These are phyloP conservation scores for Phragmites australis DNA, from an alignment of 176 grass and related monocot genomes.

Conservation along the genomic window DNA sequence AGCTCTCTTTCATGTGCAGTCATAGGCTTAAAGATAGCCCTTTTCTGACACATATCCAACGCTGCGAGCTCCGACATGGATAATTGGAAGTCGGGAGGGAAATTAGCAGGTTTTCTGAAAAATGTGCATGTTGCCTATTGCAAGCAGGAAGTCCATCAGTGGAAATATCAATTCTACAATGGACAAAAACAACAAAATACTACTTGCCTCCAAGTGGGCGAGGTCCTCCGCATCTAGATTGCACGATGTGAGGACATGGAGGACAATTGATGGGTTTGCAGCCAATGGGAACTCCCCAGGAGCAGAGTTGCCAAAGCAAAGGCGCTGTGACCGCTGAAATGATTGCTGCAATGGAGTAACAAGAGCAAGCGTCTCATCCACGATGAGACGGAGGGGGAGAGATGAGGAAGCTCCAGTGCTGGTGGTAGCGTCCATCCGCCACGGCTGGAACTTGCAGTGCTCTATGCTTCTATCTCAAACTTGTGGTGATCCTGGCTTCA, in stretches of 20 bases:
- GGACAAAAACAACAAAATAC: constrained; percentile 33
- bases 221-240: constrained; percentile 75
- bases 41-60: constrained; percentile 86
- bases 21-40: constrained; percentile 88
- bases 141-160: constrained; percentile 57
- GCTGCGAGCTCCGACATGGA: constrained; percentile 88
- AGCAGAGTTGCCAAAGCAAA: constrained; percentile 62
- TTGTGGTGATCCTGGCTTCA: constrained; percentile 10
- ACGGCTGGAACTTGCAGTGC: constrained; percentile 35
- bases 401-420: constrained; percentile 64
- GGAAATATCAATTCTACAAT: constrained; percentile 74
- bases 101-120: constrained; percentile 92
- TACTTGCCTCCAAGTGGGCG: constrained; percentile 89
- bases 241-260: constrained; percentile 80
- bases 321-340: constrained; percentile 63
- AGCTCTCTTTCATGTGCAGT: constrained; percentile 62
- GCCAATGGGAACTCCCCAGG: constrained; percentile 89
- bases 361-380: constrained; percentile 68
- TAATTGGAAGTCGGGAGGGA: constrained; percentile 69
- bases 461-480: constrained; percentile 26
- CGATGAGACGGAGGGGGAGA: constrained; percentile 60
- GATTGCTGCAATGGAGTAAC: constrained; percentile 73
- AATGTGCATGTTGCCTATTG: constrained; percentile 78
- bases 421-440: constrained; percentile 66
- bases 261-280: constrained; percentile 81